Evolutionary conservation across 495 filamentous ascomycete genomes (phyloP).

Genomic region (Cercophora newfieldiana): DNA sequence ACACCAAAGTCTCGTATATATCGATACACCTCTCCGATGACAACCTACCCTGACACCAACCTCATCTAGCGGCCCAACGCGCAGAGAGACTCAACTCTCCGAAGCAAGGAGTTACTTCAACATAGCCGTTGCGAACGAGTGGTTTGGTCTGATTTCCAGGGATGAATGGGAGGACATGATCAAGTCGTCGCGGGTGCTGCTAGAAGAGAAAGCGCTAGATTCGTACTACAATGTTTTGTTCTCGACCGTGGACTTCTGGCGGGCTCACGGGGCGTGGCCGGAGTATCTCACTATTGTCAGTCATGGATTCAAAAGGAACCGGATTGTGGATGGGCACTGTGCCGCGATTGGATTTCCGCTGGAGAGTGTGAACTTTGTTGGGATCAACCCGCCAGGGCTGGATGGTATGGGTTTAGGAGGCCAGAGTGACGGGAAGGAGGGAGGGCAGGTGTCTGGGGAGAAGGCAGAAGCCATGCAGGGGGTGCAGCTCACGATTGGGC

Average conservation of each 20-base stretch:
- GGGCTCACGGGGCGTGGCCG: conserved; percentile 49
- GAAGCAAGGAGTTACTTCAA: conserved; percentile 70
- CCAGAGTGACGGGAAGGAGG: too few relatives aligned
- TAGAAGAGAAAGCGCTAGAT: conserved; percentile 71
- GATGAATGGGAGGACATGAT: not conserved
- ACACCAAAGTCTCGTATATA: not conserved
- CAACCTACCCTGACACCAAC: conserved; percentile 6
- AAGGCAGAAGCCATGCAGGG: conserved; percentile 42
- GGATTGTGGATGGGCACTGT: conserved; percentile 70
- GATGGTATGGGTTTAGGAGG: conserved; percentile 23
- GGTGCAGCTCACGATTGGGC: conserved; percentile 39
- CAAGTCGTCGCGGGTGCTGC: conserved; percentile 38
- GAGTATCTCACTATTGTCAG: conserved; percentile 64
- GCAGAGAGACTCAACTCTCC: conserved; percentile 51
- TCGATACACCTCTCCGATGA: not conserved
- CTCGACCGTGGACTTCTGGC: conserved; percentile 61
- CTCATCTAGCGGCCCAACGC: conserved; percentile 59
- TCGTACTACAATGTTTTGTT: conserved; percentile 79
- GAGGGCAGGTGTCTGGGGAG: conserved; percentile 21
- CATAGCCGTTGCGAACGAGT: conserved; percentile 43
- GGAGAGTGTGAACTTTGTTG: conserved; percentile 53
- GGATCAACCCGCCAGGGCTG: conserved; percentile 66
- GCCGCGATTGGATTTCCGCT: conserved; percentile 59
- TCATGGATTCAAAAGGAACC: conserved; percentile 69
- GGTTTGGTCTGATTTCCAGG: conserved; percentile 40